Conservation (phyloP, 2,329 filamentous ascomycete genomes). For the Fusarium abutilonis region DNA sequence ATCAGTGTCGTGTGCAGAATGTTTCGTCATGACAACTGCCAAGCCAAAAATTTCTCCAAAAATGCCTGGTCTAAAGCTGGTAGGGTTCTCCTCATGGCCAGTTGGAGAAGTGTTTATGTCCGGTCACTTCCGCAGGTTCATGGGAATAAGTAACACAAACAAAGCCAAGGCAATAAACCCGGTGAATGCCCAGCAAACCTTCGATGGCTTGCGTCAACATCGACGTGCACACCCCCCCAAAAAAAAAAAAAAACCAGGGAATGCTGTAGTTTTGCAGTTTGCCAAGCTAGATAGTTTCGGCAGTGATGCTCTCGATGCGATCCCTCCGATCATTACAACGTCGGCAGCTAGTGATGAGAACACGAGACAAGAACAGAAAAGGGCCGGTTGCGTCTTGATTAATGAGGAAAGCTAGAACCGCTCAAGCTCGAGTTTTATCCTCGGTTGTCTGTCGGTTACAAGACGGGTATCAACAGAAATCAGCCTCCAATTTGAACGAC, state of each 20-base stretch:
- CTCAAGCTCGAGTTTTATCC: constrained; percentile 31
- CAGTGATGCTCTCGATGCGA: constrained; percentile 3
- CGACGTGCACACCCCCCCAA: background rate
- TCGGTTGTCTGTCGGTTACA: constrained; percentile 40
- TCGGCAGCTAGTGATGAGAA: background rate
- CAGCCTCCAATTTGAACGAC: background rate
- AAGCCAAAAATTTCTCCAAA: constrained; percentile 35
- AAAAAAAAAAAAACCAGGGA: background rate
- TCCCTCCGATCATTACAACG: background rate
- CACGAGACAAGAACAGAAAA: constrained; percentile 13
- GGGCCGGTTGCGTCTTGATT: constrained; percentile 19
- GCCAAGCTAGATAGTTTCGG: constrained; percentile 27
- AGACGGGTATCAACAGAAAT: constrained; percentile 20
- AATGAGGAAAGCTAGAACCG: constrained; percentile 23
- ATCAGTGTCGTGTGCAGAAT: no score
- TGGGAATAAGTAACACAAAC: no score
- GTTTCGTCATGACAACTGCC: constrained; percentile 25
- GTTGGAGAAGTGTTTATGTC: constrained; percentile 37
- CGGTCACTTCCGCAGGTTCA: no score
- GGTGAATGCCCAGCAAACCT: no score
- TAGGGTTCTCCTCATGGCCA: constrained; percentile 33
- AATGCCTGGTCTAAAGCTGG: background rate
- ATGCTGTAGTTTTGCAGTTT: background rate
- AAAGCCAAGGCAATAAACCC: background rate
- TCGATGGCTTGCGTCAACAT: constrained; percentile 1